These are phyloP conservation scores for Pichia membranifaciens DNA, from an alignment of 805 yeast genomes.

Conservation along the genomic window DNA sequence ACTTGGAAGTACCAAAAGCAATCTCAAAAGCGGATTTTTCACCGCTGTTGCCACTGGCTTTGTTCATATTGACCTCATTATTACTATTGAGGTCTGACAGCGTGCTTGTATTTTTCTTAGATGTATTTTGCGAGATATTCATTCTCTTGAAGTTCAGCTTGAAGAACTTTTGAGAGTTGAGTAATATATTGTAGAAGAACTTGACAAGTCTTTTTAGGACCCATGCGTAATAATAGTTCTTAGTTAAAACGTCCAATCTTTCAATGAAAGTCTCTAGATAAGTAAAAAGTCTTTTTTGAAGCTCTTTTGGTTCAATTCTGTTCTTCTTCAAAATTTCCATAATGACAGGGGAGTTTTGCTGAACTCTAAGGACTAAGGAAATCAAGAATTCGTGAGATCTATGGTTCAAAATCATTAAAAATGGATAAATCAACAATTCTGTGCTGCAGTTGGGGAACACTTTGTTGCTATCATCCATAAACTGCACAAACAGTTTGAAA, in stretches of 20 bases:
- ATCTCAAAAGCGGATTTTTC: conserved; percentile 28
- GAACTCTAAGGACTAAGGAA: conserved; percentile 45
- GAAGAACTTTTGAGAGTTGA: conserved; percentile 32
- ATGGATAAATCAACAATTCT: conserved; percentile 45
- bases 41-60: conserved; percentile 14
- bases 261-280: conserved; percentile 32
- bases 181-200: conserved; percentile 32
- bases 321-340: conserved; percentile 30
- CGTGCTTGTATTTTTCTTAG: neutral
- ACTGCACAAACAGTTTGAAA: conserved; percentile 31
- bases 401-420: conserved; percentile 47
- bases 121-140: conserved; percentile 6
- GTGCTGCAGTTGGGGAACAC: conserved; percentile 34
- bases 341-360: conserved; percentile 32
- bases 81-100: neutral
- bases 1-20: conserved; percentile 33
- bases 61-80: conserved; percentile 3
- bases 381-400: conserved; percentile 53
- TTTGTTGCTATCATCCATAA: conserved; percentile 25
- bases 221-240: conserved; percentile 42
- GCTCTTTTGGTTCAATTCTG: conserved; percentile 31
- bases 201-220: conserved; percentile 37
- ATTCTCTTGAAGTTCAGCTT: conserved; percentile 28
- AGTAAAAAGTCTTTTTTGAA: conserved; percentile 29
- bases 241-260: conserved; percentile 33